These are phyloP conservation scores for Corchorus capsularis DNA, from an alignment of 345 rosid species.

Conservation along the genomic window DNA sequence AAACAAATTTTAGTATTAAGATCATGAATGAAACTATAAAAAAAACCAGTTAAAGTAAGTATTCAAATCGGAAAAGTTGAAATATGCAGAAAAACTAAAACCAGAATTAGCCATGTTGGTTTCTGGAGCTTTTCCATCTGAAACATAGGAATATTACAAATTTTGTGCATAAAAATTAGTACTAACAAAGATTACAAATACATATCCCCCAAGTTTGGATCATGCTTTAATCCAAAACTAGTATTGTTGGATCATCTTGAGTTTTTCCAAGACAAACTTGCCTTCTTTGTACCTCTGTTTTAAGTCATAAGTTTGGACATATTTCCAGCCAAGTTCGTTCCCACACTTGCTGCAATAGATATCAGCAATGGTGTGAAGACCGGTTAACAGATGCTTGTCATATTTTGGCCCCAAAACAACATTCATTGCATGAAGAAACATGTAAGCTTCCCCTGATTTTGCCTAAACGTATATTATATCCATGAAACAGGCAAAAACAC, in stretches of 20 bases:
- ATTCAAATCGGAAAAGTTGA: too few relatives aligned
- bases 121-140: too few relatives aligned
- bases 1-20: too few relatives aligned
- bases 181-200: too few relatives aligned
- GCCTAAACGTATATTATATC: slow-evolving; percentile 15
- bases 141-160: too few relatives aligned
- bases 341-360: slow-evolving; percentile 39
- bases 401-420: slow-evolving; percentile 35
- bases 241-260: slow-evolving; percentile 33
- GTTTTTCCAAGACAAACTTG: slow-evolving; percentile 34
- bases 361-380: slow-evolving; percentile 30
- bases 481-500: background rate
- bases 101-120: too few relatives aligned
- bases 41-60: too few relatives aligned
- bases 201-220: too few relatives aligned
- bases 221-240: background rate
- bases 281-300: slow-evolving; percentile 40
- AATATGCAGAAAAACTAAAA: too few relatives aligned
- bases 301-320: slow-evolving; percentile 28
- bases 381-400: slow-evolving; percentile 36
- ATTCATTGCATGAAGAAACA: slow-evolving; percentile 44
- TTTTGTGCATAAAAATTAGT: too few relatives aligned
- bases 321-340: slow-evolving; percentile 41
- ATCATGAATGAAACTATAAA: too few relatives aligned
- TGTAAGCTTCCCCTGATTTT: slow-evolving; percentile 36